Percentiles rank a stretch among this genome's conserved stretches.
Evolutionary conservation across 2,329 filamentous ascomycete genomes (phyloP).

Genomic region (Penicillium sclerotigenum): DNA sequence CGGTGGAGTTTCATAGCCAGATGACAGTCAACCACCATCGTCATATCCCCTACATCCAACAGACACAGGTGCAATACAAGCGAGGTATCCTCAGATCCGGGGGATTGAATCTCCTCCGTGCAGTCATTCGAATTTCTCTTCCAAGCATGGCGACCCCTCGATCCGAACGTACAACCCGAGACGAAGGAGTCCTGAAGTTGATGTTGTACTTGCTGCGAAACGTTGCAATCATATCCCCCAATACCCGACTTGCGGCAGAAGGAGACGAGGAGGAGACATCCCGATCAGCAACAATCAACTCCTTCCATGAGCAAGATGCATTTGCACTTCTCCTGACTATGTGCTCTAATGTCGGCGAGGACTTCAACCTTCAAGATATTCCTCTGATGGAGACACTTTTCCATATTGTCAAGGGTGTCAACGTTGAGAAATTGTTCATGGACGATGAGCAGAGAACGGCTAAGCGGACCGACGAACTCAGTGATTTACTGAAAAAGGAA

Average conservation of each 20-base stretch:
- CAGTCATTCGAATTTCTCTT: constrained; percentile 74
- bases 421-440: constrained; percentile 81
- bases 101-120: constrained; percentile 71
- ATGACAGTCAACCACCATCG: constrained; percentile 92
- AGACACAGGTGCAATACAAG: constrained; percentile 88
- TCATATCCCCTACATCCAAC: constrained; percentile 83
- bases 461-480: constrained; percentile 70
- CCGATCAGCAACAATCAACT: constrained; percentile 80
- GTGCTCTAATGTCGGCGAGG: constrained; percentile 88
- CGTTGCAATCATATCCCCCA: constrained; percentile 76
- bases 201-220: constrained; percentile 88
- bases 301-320: constrained; percentile 86
- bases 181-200: constrained; percentile 90
- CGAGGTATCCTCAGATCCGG: constrained; percentile 81
- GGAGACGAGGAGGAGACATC: constrained; percentile 89
- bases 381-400: constrained; percentile 90
- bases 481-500: constrained; percentile 74
- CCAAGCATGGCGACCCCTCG: constrained; percentile 79
- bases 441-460: constrained; percentile 68
- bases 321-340: constrained; percentile 81
- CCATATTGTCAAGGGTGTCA: constrained; percentile 85
- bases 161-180: constrained; percentile 70
- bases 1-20: constrained; percentile 73
- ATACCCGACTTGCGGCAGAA: constrained; percentile 69
- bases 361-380: constrained; percentile 85